phyloP scores from a whole-genome alignment of 1,284 basidiomycete genomes.

The Ganoderma lucidum region DNA sequence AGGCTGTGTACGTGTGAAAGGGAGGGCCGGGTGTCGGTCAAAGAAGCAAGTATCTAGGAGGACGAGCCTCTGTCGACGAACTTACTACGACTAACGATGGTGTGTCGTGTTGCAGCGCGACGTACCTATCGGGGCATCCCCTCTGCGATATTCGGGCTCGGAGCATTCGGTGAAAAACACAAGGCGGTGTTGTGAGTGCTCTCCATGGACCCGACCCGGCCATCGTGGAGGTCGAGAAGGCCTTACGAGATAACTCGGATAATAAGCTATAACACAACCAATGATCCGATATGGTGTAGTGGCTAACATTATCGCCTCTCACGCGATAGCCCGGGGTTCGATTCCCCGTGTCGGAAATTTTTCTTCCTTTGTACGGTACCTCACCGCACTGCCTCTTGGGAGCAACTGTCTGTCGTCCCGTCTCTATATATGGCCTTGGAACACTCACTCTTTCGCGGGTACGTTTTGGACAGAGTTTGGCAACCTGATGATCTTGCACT shows the following conservation, averaged over 20 bases:
- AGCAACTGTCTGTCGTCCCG: too few relatives aligned
- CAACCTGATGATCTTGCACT: neutral
- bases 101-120: too few relatives aligned
- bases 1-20: neutral
- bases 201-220: neutral
- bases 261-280: too few relatives aligned
- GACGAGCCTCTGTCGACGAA: neutral
- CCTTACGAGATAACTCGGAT: too few relatives aligned
- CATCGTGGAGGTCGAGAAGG: neutral
- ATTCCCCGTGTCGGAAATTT: neutral
- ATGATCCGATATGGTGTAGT: conserved; percentile 1
- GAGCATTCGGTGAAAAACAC: neutral
- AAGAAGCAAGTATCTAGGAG: neutral
- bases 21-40: too few relatives aligned
- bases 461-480: neutral
- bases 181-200: neutral
- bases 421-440: too few relatives aligned
- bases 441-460: neutral
- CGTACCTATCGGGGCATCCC: neutral
- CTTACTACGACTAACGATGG: neutral
- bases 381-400: neutral
- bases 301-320: conserved; percentile 6
- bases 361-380: neutral
- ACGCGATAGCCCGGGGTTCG: conserved; percentile 5
- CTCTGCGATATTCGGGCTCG: neutral